A percentile compares a stretch with the other conserved stretches of the same genome.
These are phyloP conservation scores for Colletotrichum somersetense DNA, from an alignment of 2,329 filamentous ascomycete species.

Conservation along the genomic window DNA sequence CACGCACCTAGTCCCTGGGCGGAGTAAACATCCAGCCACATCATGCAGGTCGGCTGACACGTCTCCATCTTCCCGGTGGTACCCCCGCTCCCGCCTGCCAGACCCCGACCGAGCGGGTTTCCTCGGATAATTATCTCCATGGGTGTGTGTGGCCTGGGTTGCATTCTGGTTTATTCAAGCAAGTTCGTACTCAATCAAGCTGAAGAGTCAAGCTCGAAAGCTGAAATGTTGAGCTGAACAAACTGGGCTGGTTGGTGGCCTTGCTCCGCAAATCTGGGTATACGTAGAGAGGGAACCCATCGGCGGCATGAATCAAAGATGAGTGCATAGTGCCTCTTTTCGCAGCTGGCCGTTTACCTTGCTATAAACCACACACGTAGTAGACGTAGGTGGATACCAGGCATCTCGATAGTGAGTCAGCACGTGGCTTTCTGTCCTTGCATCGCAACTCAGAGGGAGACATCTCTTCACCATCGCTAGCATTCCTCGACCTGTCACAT, in stretches of 20 bases:
- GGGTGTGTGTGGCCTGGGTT: background rate
- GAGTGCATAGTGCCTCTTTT: slow-evolving; percentile 5
- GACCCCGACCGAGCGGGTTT: slow-evolving; percentile 22
- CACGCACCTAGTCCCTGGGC: background rate
- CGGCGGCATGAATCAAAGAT: slow-evolving; percentile 10
- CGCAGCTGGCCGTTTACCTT: background rate
- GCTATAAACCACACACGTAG: background rate
- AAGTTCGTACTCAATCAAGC: slow-evolving; percentile 1
- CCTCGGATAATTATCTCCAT: slow-evolving; percentile 4
- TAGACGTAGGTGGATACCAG: background rate
- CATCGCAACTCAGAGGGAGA: background rate
- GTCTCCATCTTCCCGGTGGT: background rate
- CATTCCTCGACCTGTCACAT: background rate
- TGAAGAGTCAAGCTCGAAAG: background rate
- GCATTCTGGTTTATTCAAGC: background rate
- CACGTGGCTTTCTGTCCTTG: background rate
- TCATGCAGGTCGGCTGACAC: slow-evolving; percentile 4
- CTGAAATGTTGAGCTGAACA: background rate
- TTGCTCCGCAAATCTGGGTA: background rate
- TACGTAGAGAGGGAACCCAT: background rate
- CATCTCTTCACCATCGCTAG: background rate
- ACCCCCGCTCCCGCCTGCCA: background rate
- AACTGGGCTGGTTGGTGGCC: background rate
- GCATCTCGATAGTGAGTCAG: background rate
- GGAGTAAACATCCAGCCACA: slow-evolving; percentile 19